Base-by-base conservation (phyloP, 805 yeast genomes). In the Wickerhamiella nectarea region DNA sequence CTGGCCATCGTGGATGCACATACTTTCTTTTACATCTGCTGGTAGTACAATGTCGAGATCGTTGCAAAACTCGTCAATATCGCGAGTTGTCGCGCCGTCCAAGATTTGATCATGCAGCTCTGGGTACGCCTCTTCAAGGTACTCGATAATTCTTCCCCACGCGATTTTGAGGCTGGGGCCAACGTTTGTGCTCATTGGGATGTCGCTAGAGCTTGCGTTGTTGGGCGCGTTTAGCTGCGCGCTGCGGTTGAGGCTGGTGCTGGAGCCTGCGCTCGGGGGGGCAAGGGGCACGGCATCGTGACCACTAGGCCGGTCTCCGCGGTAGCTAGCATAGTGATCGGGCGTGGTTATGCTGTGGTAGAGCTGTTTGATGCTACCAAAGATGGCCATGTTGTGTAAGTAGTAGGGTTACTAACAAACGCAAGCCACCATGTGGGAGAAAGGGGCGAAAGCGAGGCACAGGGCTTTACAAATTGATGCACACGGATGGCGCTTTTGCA, bases 1-100 rank as follows among this genome's bases (percentile, higher is more conserved):
- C 64, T 91, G 98, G 42, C 98, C 98, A 56, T 91, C 97, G 52
- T 91, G 95, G 34, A 80, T 63, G 54, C 76, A 72, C 56, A 73
- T 74, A 36, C 89, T 81, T 35, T 86, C 94, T 43, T 81, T 69
- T 6, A 91, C 84, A 45, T 89, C 83, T 2, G 76, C 66, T 1
- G 98, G 98, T 36, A 91, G 69, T 38, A 69, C 66, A 41, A 84
- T 66, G 36, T 74, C 76, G 56, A 86, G 66, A 59, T 89, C 96
- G 52, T 74, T 72, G 64, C 91, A 96, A 24, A 91, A 79, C 52
- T 80, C 89, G 49, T 70, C 69, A 45, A 89, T 68, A 58, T 91
- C 98, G 46, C 78, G 73, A 33, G 71, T 69, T 0, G 95, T 84
- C 49, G 86, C 91, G 22, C 85, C 80, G 41, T 75, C 78, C 56